A percentile compares a stretch with the other conserved stretches of the same genome.
These are phyloP conservation scores for Wallacemonas sp. DNA, from an alignment of 208 protist species.

Conservation along the genomic window DNA sequence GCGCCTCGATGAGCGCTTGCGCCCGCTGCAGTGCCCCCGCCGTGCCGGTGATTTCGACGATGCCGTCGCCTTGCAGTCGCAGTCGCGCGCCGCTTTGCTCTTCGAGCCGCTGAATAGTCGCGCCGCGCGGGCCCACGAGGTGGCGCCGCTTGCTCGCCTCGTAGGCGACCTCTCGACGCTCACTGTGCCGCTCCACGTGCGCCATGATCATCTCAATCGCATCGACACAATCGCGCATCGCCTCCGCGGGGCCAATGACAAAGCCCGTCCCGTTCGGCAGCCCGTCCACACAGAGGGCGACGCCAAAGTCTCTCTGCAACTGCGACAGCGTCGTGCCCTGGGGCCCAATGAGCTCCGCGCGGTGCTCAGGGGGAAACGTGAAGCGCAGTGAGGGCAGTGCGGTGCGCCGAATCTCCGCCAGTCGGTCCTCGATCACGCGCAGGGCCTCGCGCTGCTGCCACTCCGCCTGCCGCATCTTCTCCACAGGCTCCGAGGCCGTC, in stretches of 20 bases:
- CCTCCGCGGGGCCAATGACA: constrained; percentile 31
- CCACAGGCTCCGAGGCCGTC: constrained; percentile 16
- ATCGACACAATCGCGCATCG: constrained; percentile 26
- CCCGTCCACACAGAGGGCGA: constrained; percentile 49
- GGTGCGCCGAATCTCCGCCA: constrained; percentile 22
- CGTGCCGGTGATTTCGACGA: constrained; percentile 34
- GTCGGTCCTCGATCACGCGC: constrained; percentile 16
- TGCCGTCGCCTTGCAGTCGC: constrained; percentile 23
- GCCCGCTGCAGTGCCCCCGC: constrained; percentile 24
- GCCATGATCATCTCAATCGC: constrained; percentile 42
- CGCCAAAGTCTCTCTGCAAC: constrained; percentile 65
- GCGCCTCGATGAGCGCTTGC: constrained; percentile 21
- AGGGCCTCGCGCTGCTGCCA: constrained; percentile 9
- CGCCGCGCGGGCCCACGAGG: constrained; percentile 46
- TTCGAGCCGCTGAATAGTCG: constrained; percentile 43
- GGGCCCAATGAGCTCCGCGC: constrained; percentile 36
- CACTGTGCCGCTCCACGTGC: constrained; percentile 25
- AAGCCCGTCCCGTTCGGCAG: constrained; percentile 29
- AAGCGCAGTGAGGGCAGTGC: constrained; percentile 32
- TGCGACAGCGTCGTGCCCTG: constrained; percentile 52
- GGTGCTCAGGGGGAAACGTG: constrained; percentile 28
- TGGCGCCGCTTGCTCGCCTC: constrained; percentile 23
- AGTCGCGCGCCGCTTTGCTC: constrained; percentile 44
- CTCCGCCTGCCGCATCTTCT: constrained; percentile 8
- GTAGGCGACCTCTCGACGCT: constrained; percentile 18